Evolutionary conservation across 164 flowering plant species (phyloP).

Genomic region (Magnolia kwangsiensis): DNA sequence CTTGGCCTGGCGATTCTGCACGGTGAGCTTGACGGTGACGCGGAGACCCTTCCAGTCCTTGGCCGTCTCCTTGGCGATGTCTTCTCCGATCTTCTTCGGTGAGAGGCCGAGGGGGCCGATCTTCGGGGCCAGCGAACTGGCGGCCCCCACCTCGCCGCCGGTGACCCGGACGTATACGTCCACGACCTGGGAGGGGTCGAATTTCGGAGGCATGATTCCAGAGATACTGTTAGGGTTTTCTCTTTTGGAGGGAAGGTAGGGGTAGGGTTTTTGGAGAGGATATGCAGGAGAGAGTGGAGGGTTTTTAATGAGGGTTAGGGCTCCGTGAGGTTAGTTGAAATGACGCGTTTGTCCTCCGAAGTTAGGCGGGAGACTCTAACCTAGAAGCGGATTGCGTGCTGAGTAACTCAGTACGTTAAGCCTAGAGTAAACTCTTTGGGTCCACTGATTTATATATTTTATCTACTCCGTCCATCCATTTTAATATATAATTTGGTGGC

Average conservation of each 20-base stretch:
- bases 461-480: too few species aligned
- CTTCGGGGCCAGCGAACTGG: constrained; percentile 71
- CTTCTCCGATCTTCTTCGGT: constrained; percentile 78
- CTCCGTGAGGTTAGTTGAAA: neutral
- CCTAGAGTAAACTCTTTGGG: too few species aligned
- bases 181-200: constrained; percentile 66
- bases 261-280: neutral
- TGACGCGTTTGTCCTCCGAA: neutral
- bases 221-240: neutral
- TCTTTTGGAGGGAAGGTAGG: neutral
- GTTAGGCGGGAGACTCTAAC: neutral
- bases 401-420: too few species aligned
- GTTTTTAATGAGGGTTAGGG: neutral
- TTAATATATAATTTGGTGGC: too few species aligned
- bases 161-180: constrained; percentile 77
- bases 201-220: constrained; percentile 61
- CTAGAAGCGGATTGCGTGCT: too few species aligned
- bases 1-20: constrained; percentile 76
- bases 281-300: neutral
- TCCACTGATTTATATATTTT: too few species aligned
- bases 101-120: constrained; percentile 78
- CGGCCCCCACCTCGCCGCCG: constrained; percentile 80
- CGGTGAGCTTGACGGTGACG: constrained; percentile 74
- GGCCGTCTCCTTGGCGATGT: constrained; percentile 73
- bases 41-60: constrained; percentile 86